Percentiles rank a stretch among this genome's conserved stretches.
Evolutionary conservation across 441 rosid genomes (phyloP).

Genomic region (Erodium chrysanthum): DNA sequence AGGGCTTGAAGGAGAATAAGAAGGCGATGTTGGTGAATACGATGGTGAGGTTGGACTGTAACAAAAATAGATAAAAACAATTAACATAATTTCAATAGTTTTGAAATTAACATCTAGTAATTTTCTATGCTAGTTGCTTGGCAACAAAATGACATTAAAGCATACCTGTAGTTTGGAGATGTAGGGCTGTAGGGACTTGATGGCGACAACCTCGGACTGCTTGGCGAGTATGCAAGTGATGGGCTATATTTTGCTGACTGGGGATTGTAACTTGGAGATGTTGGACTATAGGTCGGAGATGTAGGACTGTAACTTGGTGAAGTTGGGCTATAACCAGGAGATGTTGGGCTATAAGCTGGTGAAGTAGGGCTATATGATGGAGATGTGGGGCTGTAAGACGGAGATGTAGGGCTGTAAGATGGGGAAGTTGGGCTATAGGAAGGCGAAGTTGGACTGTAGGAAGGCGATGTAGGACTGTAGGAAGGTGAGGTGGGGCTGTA

Average conservation of each 20-base stretch:
- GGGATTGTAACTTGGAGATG: conserved; percentile 81
- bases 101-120: not conserved
- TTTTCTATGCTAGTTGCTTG: not conserved
- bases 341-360: conserved; percentile 79
- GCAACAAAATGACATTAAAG: not conserved
- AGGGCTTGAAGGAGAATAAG: conserved; percentile 90
- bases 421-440: conserved; percentile 23
- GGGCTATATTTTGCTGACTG: conserved; percentile 79
- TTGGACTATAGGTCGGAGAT: conserved; percentile 52
- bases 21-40: conserved; percentile 89
- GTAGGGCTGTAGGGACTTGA: conserved; percentile 89
- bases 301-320: conserved; percentile 39
- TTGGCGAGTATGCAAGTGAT: conserved; percentile 81
- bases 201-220: conserved; percentile 83
- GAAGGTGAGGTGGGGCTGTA: conserved; percentile 68
- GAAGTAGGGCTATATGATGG: conserved; percentile 69
- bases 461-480: conserved; percentile 58
- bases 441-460: conserved; percentile 75
- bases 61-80: conserved; percentile 9
- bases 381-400: conserved; percentile 30
- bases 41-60: conserved; percentile 90
- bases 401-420: conserved; percentile 66
- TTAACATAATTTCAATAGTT: not conserved
- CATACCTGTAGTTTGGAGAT: conserved; percentile 80
- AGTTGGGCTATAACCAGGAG: conserved; percentile 60